Evolutionary conservation across 1,139 yeast species (phyloP).

Genomic region (Kodamaea fungicola): DNA sequence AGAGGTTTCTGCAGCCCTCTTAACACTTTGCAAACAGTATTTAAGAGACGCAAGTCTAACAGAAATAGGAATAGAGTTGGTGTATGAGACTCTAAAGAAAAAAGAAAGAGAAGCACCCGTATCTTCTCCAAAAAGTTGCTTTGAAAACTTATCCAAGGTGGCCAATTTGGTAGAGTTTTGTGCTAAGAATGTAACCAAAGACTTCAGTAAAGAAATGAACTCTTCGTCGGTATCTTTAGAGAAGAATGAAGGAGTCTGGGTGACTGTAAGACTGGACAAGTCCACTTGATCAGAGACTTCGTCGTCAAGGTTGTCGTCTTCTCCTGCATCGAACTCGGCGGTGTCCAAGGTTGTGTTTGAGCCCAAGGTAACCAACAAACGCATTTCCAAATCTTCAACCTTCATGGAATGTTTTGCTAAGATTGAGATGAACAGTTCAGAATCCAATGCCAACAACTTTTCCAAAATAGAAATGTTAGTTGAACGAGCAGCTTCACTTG

Average conservation of each 20-base stretch:
- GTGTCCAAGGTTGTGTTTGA: conserved; percentile 14
- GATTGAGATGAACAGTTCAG: conserved; percentile 17
- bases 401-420: conserved; percentile 38
- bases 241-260: conserved; percentile 34
- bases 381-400: conserved; percentile 62
- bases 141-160: conserved; percentile 18
- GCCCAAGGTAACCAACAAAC: conserved; percentile 57
- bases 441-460: conserved; percentile 27
- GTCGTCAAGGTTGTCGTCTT: conserved; percentile 16
- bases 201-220: conserved; percentile 40
- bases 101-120: conserved; percentile 49
- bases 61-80: conserved; percentile 55
- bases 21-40: conserved; percentile 32
- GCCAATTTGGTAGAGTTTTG: conserved; percentile 11
- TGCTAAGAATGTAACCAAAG: conserved; percentile 28
- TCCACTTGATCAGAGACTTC: conserved; percentile 12
- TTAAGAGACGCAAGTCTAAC: conserved; percentile 49
- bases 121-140: conserved; percentile 19
- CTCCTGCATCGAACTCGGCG: conserved; percentile 14
- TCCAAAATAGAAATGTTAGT: conserved; percentile 44
- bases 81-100: conserved; percentile 52
- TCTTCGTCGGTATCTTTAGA: conserved; percentile 32
- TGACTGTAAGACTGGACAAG: conserved; percentile 18
- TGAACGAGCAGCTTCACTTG: conserved; percentile 20
- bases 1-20: conserved; percentile 26